These are phyloP conservation scores for Aspergillus phoenicis DNA, from an alignment of 2,329 filamentous ascomycete species.

Conservation along the genomic window DNA sequence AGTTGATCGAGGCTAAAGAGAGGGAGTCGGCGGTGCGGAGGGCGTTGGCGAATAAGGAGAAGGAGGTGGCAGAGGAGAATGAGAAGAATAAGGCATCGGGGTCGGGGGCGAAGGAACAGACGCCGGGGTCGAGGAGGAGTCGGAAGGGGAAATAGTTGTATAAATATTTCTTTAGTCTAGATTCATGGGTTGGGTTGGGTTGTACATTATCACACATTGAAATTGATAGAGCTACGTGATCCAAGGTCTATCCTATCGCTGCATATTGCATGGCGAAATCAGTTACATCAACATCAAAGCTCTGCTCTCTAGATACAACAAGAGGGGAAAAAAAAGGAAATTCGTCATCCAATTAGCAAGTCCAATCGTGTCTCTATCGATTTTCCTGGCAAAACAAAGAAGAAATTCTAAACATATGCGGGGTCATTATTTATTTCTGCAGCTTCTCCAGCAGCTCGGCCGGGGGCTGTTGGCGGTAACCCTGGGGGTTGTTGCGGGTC, in stretches of 20 bases:
- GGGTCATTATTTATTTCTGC: constrained; percentile 35
- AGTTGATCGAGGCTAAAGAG: constrained; percentile 77
- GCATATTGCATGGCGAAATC: background rate
- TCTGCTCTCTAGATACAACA: background rate
- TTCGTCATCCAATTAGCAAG: constrained; percentile 38
- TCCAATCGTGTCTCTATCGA: constrained; percentile 4
- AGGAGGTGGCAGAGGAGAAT: constrained; percentile 32
- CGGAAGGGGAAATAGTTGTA: constrained; percentile 32
- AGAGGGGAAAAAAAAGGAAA: constrained; percentile 31
- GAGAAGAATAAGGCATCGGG: constrained; percentile 18
- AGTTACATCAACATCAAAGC: background rate
- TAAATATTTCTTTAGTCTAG: no score
- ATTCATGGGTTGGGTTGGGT: no score
- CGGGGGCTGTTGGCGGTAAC: constrained; percentile 90
- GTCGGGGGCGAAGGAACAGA: constrained; percentile 30
- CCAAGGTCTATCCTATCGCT: background rate
- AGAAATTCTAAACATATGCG: background rate
- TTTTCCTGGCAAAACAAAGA: background rate
- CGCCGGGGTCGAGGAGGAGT: constrained; percentile 44
- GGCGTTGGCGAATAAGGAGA: constrained; percentile 59
- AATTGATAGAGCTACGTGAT: no score
- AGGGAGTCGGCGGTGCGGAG: constrained; percentile 71
- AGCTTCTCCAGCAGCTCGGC: constrained; percentile 69
- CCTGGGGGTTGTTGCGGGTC: constrained; percentile 95
- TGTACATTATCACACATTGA: no score